Conservation (phyloP, 2,329 filamentous ascomycete genomes). For the Ophiostoma australiae region DNA sequence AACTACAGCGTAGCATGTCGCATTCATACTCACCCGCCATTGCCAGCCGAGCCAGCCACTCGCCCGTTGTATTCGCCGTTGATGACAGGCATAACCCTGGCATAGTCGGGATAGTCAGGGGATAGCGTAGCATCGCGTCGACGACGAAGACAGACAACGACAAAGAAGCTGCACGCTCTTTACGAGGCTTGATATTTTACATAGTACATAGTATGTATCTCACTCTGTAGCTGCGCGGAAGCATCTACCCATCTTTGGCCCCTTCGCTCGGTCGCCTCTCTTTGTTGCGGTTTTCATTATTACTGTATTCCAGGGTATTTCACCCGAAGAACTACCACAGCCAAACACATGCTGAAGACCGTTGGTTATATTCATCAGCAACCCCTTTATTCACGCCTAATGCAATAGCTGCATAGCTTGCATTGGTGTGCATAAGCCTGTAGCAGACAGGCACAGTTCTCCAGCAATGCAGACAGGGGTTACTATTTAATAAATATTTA, state of each 20-base stretch:
- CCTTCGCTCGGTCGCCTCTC: too few species aligned
- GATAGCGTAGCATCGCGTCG: neutral
- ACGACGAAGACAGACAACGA: neutral
- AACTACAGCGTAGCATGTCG: constrained; percentile 2
- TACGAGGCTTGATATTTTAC: too few species aligned
- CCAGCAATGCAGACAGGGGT: constrained; percentile 3
- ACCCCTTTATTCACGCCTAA: neutral
- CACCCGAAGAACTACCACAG: too few species aligned
- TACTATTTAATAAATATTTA: neutral
- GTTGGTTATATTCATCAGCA: neutral
- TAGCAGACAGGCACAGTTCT: neutral
- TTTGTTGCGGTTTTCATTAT: too few species aligned
- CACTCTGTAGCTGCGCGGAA: too few species aligned
- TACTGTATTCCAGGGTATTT: too few species aligned
- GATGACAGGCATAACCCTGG: constrained; percentile 3
- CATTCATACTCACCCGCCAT: neutral
- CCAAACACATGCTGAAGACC: neutral
- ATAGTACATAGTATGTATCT: too few species aligned
- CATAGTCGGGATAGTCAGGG: neutral
- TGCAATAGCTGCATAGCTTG: neutral
- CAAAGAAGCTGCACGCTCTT: neutral
- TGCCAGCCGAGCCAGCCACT: neutral
- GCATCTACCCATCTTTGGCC: too few species aligned
- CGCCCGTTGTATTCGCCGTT: neutral
- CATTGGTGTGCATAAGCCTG: constrained; percentile 4